A percentile compares a stretch with the other conserved stretches of the same genome.
These are phyloP conservation scores for Beauveria brongniartii DNA, from an alignment of 2,329 filamentous ascomycete genomes.

Conservation along the genomic window DNA sequence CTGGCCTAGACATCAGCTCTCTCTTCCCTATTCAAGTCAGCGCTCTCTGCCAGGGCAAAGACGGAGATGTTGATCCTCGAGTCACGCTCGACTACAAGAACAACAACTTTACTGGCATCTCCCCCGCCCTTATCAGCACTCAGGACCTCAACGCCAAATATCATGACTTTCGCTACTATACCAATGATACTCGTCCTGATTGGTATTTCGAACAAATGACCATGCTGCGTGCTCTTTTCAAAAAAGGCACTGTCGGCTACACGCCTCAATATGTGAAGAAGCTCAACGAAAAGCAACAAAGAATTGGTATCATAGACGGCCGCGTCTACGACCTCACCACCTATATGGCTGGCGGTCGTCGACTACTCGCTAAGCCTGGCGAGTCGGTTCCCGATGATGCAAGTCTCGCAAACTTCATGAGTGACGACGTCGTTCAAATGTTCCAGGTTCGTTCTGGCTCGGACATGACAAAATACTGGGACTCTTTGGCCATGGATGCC, in stretches of 20 bases:
- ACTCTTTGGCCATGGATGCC: conserved; percentile 53
- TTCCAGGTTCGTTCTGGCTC: conserved; percentile 69
- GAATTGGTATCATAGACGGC: conserved; percentile 70
- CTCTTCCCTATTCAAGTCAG: conserved; percentile 94
- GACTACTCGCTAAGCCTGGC: conserved; percentile 48
- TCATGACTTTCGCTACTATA: conserved; percentile 86
- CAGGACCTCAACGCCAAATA: conserved; percentile 70
- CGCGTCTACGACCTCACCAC: conserved; percentile 84
- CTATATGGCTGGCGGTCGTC: conserved; percentile 70
- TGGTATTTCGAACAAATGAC: conserved; percentile 91
- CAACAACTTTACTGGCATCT: conserved; percentile 60
- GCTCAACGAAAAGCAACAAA: conserved; percentile 55
- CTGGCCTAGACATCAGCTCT: conserved; percentile 75
- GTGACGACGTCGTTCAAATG: conserved; percentile 60
- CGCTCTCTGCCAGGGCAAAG: conserved; percentile 74
- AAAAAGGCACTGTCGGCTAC: conserved; percentile 83
- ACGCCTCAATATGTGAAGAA: conserved; percentile 67
- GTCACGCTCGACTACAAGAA: conserved; percentile 81
- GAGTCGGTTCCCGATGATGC: conserved; percentile 35
- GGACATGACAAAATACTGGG: conserved; percentile 80
- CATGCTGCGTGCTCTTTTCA: conserved; percentile 67
- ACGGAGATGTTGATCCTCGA: conserved; percentile 54
- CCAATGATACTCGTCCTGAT: conserved; percentile 72
- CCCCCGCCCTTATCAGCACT: conserved; percentile 54
- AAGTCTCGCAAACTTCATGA: conserved; percentile 72